Evolutionary conservation across 768 basidiomycete genomes (phyloP), one percentile per base, ranked within the genome.

Genomic region (Xerocomellus dryophilus): DNA sequence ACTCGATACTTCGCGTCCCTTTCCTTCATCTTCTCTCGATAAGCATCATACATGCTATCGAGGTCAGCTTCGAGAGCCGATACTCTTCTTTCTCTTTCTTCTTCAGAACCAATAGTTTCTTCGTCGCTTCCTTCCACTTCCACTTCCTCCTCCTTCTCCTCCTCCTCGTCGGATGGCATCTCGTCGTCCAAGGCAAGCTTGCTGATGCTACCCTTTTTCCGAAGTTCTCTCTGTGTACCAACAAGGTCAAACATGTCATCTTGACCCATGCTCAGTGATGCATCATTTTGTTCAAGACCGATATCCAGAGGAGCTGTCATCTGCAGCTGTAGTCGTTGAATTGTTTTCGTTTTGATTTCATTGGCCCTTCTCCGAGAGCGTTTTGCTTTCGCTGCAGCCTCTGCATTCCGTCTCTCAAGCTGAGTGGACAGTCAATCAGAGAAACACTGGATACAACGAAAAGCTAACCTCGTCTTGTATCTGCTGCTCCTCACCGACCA

Each of bases 291-390:
- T 63, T 93, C 91, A 54, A 94, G 71, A 67, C 94, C 95, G 59
- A 98, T 94, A 62, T 98, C 97, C 60, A 95, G 75, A n/a, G 97
- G 97, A 18, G 93, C 93, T 12, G 90, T 91, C 97, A 99, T 99
- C 66, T 91, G 88, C 43, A 98, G 79, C 68, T 98, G 97, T 84
- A 98, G 89, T 48, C 95, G 88, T 66, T 93, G 91, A 38, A 98
- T 86, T 1, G 93, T 90, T 59, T 88, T 84, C 27, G 81, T 78
- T 72, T 90, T 92, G 65, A 90, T 77, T 74, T 98, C 97, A 71
- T 98, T 98, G 2, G 86, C 84, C 34, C 85, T 81, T 50, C 93
- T 82, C 49, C 90, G 81, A 61, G 92, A 89, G 8, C 90, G 86
- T 69, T 93, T 93, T 38, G 80, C 68, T 43, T 85, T 83, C 27